phyloP scores from a whole-genome alignment of 1,139 yeast genomes.

The Magnusiomyces suaveolens region DNA sequence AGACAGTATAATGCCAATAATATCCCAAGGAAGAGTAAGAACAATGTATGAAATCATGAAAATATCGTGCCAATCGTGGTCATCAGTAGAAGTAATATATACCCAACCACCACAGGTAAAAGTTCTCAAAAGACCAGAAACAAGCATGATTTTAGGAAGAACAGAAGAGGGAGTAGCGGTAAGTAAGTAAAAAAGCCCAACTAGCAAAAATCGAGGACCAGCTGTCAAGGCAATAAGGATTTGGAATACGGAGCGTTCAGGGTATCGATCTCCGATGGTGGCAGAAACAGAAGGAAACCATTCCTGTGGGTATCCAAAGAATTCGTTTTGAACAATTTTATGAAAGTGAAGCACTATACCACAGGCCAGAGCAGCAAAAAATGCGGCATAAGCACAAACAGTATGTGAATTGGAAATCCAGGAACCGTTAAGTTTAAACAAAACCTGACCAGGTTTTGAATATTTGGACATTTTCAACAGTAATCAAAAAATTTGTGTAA shows the following conservation, averaged over 20 bases:
- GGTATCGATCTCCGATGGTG: constrained; percentile 91
- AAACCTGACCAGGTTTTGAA: constrained; percentile 14
- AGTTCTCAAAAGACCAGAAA: constrained; percentile 69
- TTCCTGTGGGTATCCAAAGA: constrained; percentile 88
- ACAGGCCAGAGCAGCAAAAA: constrained; percentile 59
- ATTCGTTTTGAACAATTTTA: constrained; percentile 79
- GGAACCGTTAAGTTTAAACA: constrained; percentile 43
- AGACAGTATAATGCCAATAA: constrained; percentile 50
- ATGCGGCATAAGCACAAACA: constrained; percentile 60
- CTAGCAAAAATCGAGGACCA: constrained; percentile 67
- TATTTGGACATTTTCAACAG: not conserved
- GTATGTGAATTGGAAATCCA: constrained; percentile 64
- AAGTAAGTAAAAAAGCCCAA: constrained; percentile 48
- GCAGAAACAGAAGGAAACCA: constrained; percentile 99
- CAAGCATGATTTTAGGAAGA: constrained; percentile 37
- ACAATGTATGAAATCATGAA: constrained; percentile 88
- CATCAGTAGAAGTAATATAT: constrained; percentile 94
- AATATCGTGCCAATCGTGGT: constrained; percentile 91
- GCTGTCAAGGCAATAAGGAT: constrained; percentile 46
- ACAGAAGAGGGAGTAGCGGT: constrained; percentile 23
- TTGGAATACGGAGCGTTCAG: constrained; percentile 89
- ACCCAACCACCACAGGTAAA: constrained; percentile 98
- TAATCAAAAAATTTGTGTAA: too few relatives aligned
- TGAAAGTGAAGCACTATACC: constrained; percentile 70
- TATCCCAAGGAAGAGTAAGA: constrained; percentile 86